A percentile compares a stretch with the other conserved stretches of the same genome.
Conservation (phyloP, 2,329 filamentous ascomycete genomes). For the Aspergillus fischeri region DNA sequence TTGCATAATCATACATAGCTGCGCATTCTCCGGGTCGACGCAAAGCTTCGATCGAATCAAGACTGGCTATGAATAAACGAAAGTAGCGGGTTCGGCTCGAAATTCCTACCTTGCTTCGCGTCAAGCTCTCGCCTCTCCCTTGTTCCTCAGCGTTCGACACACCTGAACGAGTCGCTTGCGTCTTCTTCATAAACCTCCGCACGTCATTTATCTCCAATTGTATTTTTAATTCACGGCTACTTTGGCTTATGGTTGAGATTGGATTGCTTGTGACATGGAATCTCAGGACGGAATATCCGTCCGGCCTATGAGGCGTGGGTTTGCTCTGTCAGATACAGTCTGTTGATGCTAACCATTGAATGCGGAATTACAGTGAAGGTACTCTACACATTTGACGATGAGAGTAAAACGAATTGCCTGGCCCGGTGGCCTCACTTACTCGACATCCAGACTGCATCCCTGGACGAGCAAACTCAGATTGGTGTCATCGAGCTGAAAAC, state of each 20-base stretch:
- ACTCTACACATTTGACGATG: slow-evolving; percentile 90
- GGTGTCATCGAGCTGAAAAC: slow-evolving; percentile 83
- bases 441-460: slow-evolving; percentile 70
- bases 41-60: slow-evolving; percentile 13
- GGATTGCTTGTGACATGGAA: slow-evolving; percentile 35
- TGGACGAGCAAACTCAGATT: slow-evolving; percentile 77
- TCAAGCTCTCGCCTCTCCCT: slow-evolving; percentile 1
- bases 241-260: slow-evolving; percentile 29
- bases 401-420: slow-evolving; percentile 83
- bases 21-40: slow-evolving; percentile 32
- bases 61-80: slow-evolving; percentile 16
- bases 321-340: slow-evolving; percentile 2
- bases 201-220: neutral
- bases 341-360: slow-evolving; percentile 13
- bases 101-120: slow-evolving; percentile 13
- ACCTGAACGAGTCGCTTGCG: neutral
- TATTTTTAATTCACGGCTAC: neutral
- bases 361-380: slow-evolving; percentile 70
- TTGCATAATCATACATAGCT: slow-evolving; percentile 23
- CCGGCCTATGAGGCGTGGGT: slow-evolving; percentile 65
- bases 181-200: neutral
- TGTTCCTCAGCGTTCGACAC: slow-evolving; percentile 6
- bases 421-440: slow-evolving; percentile 78
- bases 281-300: slow-evolving; percentile 53
- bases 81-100: slow-evolving; percentile 5